Evolutionary conservation across 2,329 filamentous ascomycete species (phyloP), one percentile per base, ranked within the genome.

Genomic region (Pseudocercospora pini-densiflorae): DNA sequence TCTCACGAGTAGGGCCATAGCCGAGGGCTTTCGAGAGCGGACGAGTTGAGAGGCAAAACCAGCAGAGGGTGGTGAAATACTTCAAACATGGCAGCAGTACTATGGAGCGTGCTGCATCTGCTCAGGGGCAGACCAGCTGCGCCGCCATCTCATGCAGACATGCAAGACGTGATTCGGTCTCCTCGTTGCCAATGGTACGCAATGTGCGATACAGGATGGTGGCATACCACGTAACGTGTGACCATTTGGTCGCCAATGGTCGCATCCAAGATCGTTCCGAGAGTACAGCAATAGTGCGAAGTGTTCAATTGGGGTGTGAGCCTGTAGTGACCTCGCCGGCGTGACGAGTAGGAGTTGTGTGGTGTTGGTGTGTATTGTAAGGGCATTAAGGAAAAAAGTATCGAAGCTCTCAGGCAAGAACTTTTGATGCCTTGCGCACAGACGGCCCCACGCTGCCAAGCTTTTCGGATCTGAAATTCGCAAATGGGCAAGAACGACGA

Each of bases 401-500:
- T 19, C 5, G 5, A 1, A 43, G 40, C 40, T 43, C 5, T 43
- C 40, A 43, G 40, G 40, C 40, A 43, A 43, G 16, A 43, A 43
- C 19, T 51, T 6, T 14, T 12, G 47, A 24, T 27, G 19, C 47
- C 19, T 51, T 14, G 19, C 24, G 51, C 51, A 55, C 51, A 31
- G 51, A 55, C 51, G 10, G 24, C 24, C 51, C 51, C 51, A 31
- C 51, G n/a, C 47, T 51, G 51, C 51, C 51, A 55, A 55, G 51
- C 23, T 31, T 31, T 29, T 27, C 51, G 24, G 24, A 23, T 51
- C 24, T 51, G 51, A 40, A 62, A 61, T 61, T 51, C 33, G 21
- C 36, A 55, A 49, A 40, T 27, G 24, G 14, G 31, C 54, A 55
- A 14, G 8, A 43, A 47, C 47, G 60, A 69, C 64, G 51, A 60